Evolutionary conservation across 164 flowering plant genomes (phyloP), one percentile per base, ranked within the genome.

Genomic region (Euptelea pleiosperma): DNA sequence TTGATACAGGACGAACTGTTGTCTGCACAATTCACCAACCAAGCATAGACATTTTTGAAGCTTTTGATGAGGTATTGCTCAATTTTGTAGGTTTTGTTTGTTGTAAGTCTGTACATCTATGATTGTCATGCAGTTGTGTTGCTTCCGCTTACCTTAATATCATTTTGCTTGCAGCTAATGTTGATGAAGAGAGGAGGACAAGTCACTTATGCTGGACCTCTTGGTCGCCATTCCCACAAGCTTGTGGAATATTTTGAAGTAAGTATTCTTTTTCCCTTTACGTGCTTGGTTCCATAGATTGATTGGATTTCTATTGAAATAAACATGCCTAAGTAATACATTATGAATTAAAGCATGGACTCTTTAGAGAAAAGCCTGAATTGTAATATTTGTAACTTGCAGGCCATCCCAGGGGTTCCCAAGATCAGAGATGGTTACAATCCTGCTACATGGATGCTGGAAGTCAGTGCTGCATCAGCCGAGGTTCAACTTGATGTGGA

Each of bases 391-490:
- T 42, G 8, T 52, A 36, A 21, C 40, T 55, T 58, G 25, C 71
- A 86, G 93, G 76, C 82, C 43, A 53, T 86, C 37, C 73, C 77
- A 16, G 85, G 85, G 47, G 83, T 86, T 35, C 76, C 87, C 10
- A 75, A 68, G 65, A 84, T 86, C 46, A 75, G 53, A 47, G 83
- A 80, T 35, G 82, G 86, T 41, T 76, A 54, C 48, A 86, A 86
- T 69, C 94, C 94, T 43, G 94, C 94, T 22, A 84, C 94, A 33
- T 87, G 94, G 94, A 82, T 84, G 94, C 79, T 87, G 49, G 94
- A 82, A 6, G 69, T 82, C 58, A 81, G 57, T 53, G 26, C 84
- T 49, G 52, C 81, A 33, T 53, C 77, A 31, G 63, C 75, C 39
- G 94, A 87, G 74, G 37, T 70, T 39, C 82, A 78, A 59, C 71